Percentiles rank a stretch among this genome's conserved stretches.
Evolutionary conservation across 441 rosid species (phyloP).

Genomic region (Croton setiger): DNA sequence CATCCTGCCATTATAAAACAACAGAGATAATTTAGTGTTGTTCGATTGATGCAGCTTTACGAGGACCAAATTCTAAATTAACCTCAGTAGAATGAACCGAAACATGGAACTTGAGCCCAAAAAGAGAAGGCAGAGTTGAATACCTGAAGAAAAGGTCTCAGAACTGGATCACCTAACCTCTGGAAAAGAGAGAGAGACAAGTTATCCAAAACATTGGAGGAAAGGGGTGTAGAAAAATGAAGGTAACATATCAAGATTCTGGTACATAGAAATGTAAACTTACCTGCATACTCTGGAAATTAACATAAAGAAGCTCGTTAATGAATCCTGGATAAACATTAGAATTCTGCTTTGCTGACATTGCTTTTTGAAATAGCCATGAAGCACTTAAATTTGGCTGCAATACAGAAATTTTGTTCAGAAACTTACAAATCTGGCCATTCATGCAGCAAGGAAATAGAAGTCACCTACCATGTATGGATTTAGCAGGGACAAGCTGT

Average conservation of each 20-base stretch:
- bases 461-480: slow-evolving; percentile 79
- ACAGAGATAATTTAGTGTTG: background rate
- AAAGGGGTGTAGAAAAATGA: slow-evolving; percentile 14
- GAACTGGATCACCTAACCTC: slow-evolving; percentile 84
- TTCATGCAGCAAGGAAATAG: slow-evolving; percentile 10
- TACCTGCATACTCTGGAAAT: slow-evolving; percentile 89
- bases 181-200: slow-evolving; percentile 29
- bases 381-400: slow-evolving; percentile 93
- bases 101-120: background rate
- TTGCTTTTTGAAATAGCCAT: slow-evolving; percentile 94
- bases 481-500: slow-evolving; percentile 81
- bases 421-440: slow-evolving; percentile 9
- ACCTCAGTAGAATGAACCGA: background rate
- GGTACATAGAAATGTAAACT: background rate
- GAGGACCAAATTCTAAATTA: background rate
- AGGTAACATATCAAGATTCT: slow-evolving; percentile 3
- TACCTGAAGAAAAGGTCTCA: slow-evolving; percentile 93
- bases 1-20: slow-evolving; percentile 49
- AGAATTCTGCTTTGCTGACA: slow-evolving; percentile 76
- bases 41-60: background rate
- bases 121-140: background rate
- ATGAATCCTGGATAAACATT: slow-evolving; percentile 66
- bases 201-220: slow-evolving; percentile 15
- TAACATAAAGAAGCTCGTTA: slow-evolving; percentile 83
- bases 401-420: slow-evolving; percentile 25